Conservation (phyloP, 305 asterid genomes). For the Solanum aculeatissimum region DNA sequence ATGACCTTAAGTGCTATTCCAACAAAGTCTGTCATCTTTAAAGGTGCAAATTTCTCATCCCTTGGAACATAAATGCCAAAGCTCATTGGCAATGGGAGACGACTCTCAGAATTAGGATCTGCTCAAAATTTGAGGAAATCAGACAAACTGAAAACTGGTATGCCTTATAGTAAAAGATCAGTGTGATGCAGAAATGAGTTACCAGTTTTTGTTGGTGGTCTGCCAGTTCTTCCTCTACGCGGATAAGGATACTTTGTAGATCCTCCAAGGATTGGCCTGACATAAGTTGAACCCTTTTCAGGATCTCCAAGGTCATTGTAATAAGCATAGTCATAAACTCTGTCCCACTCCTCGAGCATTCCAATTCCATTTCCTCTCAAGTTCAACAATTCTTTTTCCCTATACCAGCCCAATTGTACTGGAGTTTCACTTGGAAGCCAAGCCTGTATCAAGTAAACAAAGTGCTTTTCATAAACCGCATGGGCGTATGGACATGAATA, state of each 20-base stretch:
- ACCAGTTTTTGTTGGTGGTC: slow-evolving; percentile 21
- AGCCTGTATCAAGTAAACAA: neutral
- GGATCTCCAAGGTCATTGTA: slow-evolving; percentile 32
- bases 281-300: slow-evolving; percentile 7
- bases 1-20: slow-evolving; percentile 10
- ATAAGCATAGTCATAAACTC: slow-evolving; percentile 28
- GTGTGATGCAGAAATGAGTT: neutral
- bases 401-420: slow-evolving; percentile 10
- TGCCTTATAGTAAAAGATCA: neutral
- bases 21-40: slow-evolving; percentile 13
- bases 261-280: slow-evolving; percentile 30
- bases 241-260: slow-evolving; percentile 25
- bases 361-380: slow-evolving; percentile 29
- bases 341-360: slow-evolving; percentile 28
- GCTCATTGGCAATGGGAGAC: slow-evolving; percentile 6
- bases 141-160: neutral
- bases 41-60: slow-evolving; percentile 19
- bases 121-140: neutral
- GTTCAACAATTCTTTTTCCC: slow-evolving; percentile 17
- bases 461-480: neutral
- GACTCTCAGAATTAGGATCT: slow-evolving; percentile 18
- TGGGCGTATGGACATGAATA: neutral
- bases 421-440: slow-evolving; percentile 30
- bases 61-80: slow-evolving; percentile 18
- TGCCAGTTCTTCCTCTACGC: slow-evolving; percentile 32